phyloP scores from a whole-genome alignment of 768 basidiomycete species.

The Psilocybe subaeruginosa region DNA sequence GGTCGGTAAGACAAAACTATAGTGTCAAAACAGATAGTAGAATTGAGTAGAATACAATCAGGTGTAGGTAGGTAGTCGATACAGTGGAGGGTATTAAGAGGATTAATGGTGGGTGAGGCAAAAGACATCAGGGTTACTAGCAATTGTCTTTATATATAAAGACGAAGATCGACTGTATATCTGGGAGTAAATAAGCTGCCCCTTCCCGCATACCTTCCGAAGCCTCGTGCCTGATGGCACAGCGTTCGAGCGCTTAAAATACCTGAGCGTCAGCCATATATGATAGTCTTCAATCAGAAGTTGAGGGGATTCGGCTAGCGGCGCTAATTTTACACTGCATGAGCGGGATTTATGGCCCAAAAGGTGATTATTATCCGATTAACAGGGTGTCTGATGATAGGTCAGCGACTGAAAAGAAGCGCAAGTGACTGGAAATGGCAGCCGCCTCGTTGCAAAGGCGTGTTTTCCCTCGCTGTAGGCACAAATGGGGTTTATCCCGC shows the following conservation, averaged over 20 bases:
- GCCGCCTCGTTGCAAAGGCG: slow-evolving; percentile 15
- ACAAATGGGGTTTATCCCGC: neutral
- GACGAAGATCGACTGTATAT: slow-evolving; percentile 1
- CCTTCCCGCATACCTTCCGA: slow-evolving; percentile 15
- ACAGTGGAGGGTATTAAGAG: neutral
- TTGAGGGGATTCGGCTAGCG: neutral
- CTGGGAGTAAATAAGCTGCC: slow-evolving; percentile 1
- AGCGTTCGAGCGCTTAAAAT: slow-evolving; percentile 13
- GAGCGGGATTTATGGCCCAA: neutral
- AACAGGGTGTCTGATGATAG: slow-evolving; percentile 3
- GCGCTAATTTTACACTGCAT: slow-evolving; percentile 11
- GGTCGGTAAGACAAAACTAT: slow-evolving; percentile 13
- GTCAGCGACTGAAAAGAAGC: slow-evolving; percentile 1
- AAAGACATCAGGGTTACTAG: neutral
- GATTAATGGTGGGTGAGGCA: slow-evolving; percentile 2
- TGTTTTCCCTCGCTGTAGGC: slow-evolving; percentile 8
- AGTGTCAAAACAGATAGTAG: slow-evolving; percentile 4
- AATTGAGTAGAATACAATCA: slow-evolving; percentile 1
- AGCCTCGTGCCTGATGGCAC: slow-evolving; percentile 9
- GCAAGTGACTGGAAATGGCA: slow-evolving; percentile 9
- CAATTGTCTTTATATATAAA: slow-evolving; percentile 2
- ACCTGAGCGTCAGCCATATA: neutral
- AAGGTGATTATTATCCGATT: slow-evolving; percentile 8
- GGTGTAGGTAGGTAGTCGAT: slow-evolving; percentile 6
- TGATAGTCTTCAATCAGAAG: slow-evolving; percentile 1